These are phyloP conservation scores for Paspalum vaginatum DNA, from an alignment of 176 grass and related monocot genomes.

Conservation along the genomic window DNA sequence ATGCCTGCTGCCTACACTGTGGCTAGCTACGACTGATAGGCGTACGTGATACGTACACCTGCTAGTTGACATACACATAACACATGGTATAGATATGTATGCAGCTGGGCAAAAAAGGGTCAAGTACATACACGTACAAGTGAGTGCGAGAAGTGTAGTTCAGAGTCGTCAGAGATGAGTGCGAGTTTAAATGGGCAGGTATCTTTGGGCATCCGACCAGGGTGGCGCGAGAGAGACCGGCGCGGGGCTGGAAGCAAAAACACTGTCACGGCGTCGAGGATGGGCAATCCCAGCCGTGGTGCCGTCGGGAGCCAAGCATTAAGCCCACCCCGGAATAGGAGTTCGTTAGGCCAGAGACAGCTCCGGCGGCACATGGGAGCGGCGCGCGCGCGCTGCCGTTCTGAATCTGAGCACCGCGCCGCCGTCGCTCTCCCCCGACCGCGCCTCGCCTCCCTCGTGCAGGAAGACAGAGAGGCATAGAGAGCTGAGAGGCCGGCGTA, in stretches of 20 bases:
- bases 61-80: too few relatives aligned
- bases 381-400: neutral
- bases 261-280: neutral
- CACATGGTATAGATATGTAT: too few relatives aligned
- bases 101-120: too few relatives aligned
- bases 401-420: neutral
- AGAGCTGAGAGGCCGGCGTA: too few relatives aligned
- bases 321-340: slow-evolving; percentile 19
- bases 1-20: too few relatives aligned
- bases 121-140: too few relatives aligned
- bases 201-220: slow-evolving; percentile 29
- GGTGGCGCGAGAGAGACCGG: slow-evolving; percentile 31
- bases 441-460: neutral
- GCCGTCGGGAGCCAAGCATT: slow-evolving; percentile 26
- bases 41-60: too few relatives aligned
- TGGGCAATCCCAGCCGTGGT: slow-evolving; percentile 10
- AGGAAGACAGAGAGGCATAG: neutral
- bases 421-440: neutral
- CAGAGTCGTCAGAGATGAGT: neutral
- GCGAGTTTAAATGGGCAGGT: slow-evolving; percentile 24
- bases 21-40: too few relatives aligned
- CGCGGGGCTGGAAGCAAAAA: neutral
- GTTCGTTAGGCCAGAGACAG: slow-evolving; percentile 28
- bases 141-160: too few relatives aligned
- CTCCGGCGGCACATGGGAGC: slow-evolving; percentile 14